Evolutionary conservation across 2,329 filamentous ascomycete genomes (phyloP).

Genomic region (Emmonsiellopsis sp.): DNA sequence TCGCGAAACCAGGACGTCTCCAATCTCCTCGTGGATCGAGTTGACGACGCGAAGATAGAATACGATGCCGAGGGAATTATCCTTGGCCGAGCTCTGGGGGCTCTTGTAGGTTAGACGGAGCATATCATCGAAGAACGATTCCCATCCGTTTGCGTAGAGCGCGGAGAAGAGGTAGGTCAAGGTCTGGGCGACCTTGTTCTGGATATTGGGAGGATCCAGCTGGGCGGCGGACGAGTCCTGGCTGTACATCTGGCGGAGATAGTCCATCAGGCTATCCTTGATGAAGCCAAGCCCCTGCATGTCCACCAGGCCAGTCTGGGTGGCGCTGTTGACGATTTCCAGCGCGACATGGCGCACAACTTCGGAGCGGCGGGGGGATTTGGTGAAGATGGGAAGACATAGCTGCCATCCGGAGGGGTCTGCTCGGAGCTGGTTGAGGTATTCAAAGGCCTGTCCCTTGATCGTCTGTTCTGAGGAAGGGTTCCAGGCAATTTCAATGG

Average conservation of each 20-base stretch:
- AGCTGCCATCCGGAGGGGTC: constrained; percentile 85
- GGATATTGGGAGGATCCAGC: constrained; percentile 66
- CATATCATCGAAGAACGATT: constrained; percentile 85
- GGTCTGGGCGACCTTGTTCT: constrained; percentile 96
- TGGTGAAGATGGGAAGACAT: constrained; percentile 76
- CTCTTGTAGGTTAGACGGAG: constrained; percentile 60
- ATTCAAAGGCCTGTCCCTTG: constrained; percentile 63
- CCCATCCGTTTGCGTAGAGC: constrained; percentile 79
- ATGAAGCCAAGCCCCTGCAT: constrained; percentile 62
- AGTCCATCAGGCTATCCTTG: constrained; percentile 72
- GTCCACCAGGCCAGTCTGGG: constrained; percentile 72
- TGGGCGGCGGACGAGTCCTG: constrained; percentile 42
- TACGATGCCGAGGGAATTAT: constrained; percentile 67
- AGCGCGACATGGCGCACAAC: constrained; percentile 82
- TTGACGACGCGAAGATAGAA: constrained; percentile 83
- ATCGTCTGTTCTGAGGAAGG: constrained; percentile 65
- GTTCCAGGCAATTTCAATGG: constrained; percentile 88
- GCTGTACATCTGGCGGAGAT: constrained; percentile 68
- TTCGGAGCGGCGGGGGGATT: constrained; percentile 65
- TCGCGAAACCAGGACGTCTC: constrained; percentile 77
- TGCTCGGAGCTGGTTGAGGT: constrained; percentile 61
- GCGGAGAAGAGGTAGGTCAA: constrained; percentile 87
- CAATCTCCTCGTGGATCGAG: constrained; percentile 94
- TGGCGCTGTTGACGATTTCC: constrained; percentile 86
- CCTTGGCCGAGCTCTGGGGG: constrained; percentile 47